Base-by-base conservation (phyloP, 2,329 filamentous ascomycete genomes). In the Apiospora sp. region DNA sequence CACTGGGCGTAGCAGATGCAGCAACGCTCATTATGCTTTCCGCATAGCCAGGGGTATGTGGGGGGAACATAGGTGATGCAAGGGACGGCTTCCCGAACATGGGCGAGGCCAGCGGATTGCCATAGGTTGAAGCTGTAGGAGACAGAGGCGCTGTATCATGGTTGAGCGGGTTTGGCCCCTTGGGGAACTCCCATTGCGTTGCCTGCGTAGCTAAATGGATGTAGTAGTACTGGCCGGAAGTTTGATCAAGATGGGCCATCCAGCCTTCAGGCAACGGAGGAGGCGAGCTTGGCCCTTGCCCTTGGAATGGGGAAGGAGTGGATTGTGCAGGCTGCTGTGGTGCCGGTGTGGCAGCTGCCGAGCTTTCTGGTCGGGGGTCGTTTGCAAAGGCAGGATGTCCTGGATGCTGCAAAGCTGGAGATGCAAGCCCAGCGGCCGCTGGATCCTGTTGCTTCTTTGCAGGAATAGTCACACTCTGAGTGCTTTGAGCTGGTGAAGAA, bases 161-260 rank as follows among this genome's bases (percentile, higher is more conserved):
- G 75, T 94, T 93, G 71, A 98, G 87, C 0, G 96, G 96, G 34
- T 94, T 98, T 0, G 95, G 95, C 0, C 96, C 96, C 83, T 98
- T 98, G 41, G 96, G 96, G 77, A 98, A 98, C 79, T 99, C 96
- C 96, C 96, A 99, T 81, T 99, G 96, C 0, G 96, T 99, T 3
- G 95, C 94, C 80, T 98, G 96, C 0, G 94, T 95, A 1, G 95
- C 93, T 43, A 99, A 88, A 81, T 99, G 96, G 73, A 99, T 99
- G 80, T 99, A 99, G 82, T 99, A 99, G 83, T 98, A 99, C 80
- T 98, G 96, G 1, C 96, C 96, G 2, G 96, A 98, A 80, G 93
- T 98, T 76, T 94, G 93, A 81, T 99, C 96, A 5, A 98, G 87
- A 81, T 98, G 96, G 27, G 96, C 94, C 79, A 99, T 98, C 96